Percentiles rank a stretch among this genome's conserved stretches.
Conservation (phyloP, 371 early-diverging fungal species). For the Apophysomyces elegans region DNA sequence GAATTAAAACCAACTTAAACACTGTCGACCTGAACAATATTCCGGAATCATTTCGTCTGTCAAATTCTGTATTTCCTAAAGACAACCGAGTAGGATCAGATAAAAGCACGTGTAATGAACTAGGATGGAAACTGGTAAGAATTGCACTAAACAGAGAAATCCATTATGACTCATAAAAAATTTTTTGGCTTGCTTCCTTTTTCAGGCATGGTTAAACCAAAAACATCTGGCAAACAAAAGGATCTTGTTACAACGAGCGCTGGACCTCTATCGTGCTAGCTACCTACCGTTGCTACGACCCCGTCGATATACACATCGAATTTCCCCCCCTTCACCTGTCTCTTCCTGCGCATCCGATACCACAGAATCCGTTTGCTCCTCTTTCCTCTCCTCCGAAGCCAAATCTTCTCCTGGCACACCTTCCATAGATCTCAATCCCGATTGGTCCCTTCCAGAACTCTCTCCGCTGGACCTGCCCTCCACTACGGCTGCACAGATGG, state of each 20-base stretch:
- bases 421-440: neutral
- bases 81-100: slow-evolving; percentile 37
- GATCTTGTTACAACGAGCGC: slow-evolving; percentile 51
- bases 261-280: slow-evolving; percentile 49
- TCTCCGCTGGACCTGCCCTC: neutral
- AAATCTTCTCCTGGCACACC: neutral
- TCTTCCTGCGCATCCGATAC: slow-evolving; percentile 7
- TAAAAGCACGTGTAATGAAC: slow-evolving; percentile 52
- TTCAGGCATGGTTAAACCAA: slow-evolving; percentile 56
- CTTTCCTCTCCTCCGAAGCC: neutral
- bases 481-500: neutral
- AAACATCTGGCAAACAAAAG: slow-evolving; percentile 48
- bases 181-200: slow-evolving; percentile 4
- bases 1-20: slow-evolving; percentile 50
- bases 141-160: slow-evolving; percentile 1
- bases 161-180: slow-evolving; percentile 11
- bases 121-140: slow-evolving; percentile 55
- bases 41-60: slow-evolving; percentile 38
- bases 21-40: slow-evolving; percentile 47
- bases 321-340: slow-evolving; percentile 32
- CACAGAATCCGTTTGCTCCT: neutral
- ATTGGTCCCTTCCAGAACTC: slow-evolving; percentile 7
- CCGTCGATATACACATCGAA: slow-evolving; percentile 35
- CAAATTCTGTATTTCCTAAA: slow-evolving; percentile 48
- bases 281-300: slow-evolving; percentile 51